Conservation (phyloP, 139 green algal genomes). For the Microglena sp. region DNA sequence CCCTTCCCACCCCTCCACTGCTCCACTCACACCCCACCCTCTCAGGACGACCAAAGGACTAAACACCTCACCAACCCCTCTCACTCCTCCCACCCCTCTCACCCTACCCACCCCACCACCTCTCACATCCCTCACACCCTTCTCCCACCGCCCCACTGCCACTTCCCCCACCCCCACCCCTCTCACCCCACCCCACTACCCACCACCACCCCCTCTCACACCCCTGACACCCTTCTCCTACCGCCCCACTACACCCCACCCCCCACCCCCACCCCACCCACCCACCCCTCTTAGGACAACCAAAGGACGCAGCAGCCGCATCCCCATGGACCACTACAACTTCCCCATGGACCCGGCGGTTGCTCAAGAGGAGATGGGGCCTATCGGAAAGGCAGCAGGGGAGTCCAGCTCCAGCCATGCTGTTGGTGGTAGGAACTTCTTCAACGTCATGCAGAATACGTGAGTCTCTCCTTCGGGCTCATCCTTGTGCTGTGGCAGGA, state of each 20-base stretch:
- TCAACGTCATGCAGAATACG: constrained; percentile 27
- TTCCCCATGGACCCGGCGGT: constrained; percentile 13
- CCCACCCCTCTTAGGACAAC: background rate
- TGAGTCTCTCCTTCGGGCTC: background rate
- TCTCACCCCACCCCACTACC: background rate
- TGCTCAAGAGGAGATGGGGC: constrained; percentile 13
- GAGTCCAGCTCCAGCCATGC: constrained; percentile 17
- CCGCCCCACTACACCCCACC: background rate
- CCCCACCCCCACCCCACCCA: background rate
- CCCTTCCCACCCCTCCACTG: no score
- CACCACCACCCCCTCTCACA: background rate
- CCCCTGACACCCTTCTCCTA: background rate
- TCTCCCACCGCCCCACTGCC: no score
- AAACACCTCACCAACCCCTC: no score
- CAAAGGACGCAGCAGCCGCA: background rate
- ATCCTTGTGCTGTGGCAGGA: background rate
- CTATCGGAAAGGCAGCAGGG: constrained; percentile 15
- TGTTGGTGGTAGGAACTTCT: constrained; percentile 21
- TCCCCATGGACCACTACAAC: constrained; percentile 35
- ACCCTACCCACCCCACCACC: no score
- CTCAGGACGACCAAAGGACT: no score
- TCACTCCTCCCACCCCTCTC: no score
- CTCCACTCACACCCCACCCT: no score
- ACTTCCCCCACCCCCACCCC: no score
- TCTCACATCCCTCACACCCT: no score